phyloP scores from a whole-genome alignment of 306 rosid species.

The Glycyrrhiza uralensis region DNA sequence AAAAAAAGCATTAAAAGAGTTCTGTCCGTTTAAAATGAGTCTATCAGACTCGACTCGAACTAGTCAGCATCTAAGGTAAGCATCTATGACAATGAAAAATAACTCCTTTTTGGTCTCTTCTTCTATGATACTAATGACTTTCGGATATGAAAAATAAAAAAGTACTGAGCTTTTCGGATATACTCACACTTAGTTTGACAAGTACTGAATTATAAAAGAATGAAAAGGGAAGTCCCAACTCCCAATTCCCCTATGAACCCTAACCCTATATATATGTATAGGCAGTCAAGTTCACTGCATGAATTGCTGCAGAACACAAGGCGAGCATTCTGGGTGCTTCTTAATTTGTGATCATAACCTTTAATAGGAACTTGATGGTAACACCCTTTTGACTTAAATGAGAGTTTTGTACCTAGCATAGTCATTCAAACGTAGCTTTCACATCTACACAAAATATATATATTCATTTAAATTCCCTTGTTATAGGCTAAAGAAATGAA shows the following conservation, averaged over 20 bases:
- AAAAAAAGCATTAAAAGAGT: too few species aligned
- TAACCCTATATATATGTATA: constrained; percentile 30
- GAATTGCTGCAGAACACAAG: constrained; percentile 40
- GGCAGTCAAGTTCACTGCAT: constrained; percentile 30
- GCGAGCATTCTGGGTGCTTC: constrained; percentile 30
- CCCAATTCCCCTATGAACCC: constrained; percentile 37
- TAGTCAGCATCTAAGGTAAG: too few species aligned
- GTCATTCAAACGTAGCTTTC: constrained; percentile 33
- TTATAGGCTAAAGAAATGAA: constrained; percentile 28
- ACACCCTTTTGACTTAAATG: constrained; percentile 36
- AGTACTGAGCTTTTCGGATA: too few species aligned
- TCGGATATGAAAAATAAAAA: too few species aligned
- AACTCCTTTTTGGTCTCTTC: constrained; percentile 3
- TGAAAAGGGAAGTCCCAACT: constrained; percentile 16
- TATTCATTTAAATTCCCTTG: constrained; percentile 33
- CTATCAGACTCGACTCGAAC: too few species aligned
- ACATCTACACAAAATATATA: not conserved
- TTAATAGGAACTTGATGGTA: constrained; percentile 36
- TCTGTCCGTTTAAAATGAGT: too few species aligned
- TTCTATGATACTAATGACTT: too few species aligned
- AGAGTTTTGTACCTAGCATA: constrained; percentile 25
- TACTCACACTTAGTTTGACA: constrained; percentile 20
- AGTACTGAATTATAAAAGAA: constrained; percentile 16
- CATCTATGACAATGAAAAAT: too few species aligned
- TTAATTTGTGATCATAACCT: constrained; percentile 26